A percentile compares a stretch with the other conserved stretches of the same genome.
Evolutionary conservation across 176 grass and related monocot genomes (phyloP).

Genomic region (Avena sativa): DNA sequence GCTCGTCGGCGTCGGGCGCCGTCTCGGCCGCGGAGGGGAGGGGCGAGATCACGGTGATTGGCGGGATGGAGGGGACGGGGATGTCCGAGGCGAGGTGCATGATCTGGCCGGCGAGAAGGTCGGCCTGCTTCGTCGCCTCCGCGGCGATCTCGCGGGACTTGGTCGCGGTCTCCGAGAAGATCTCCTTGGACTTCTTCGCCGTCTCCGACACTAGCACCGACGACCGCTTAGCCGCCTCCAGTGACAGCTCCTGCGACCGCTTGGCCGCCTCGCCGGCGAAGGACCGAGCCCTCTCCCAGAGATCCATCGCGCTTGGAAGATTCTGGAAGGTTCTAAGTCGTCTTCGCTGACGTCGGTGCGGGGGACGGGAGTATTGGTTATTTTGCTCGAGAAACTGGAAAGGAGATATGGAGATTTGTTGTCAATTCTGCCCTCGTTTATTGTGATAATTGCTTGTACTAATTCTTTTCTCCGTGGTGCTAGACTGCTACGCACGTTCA

Average conservation of each 20-base stretch:
- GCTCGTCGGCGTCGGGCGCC: constrained; percentile 52
- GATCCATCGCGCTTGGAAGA: constrained; percentile 65
- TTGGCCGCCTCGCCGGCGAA: constrained; percentile 97
- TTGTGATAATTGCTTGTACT: not conserved
- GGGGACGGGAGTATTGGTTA: not conserved
- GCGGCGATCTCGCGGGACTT: constrained; percentile 87
- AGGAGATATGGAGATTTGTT: not conserved
- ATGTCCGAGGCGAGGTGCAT: constrained; percentile 84
- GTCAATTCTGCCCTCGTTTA: not conserved
- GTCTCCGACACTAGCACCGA: constrained; percentile 78
- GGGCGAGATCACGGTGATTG: constrained; percentile 63
- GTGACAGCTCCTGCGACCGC: constrained; percentile 89
- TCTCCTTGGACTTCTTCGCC: constrained; percentile 84
- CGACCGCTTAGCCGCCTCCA: constrained; percentile 83
- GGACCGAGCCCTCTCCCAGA: constrained; percentile 80
- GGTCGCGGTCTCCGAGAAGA: constrained; percentile 85
- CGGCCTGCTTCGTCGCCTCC: constrained; percentile 95
- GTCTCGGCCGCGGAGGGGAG: constrained; percentile 41
- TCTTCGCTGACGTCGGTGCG: constrained; percentile 44
- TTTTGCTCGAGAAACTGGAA: not conserved
- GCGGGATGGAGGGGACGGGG: constrained; percentile 64
- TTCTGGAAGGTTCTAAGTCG: constrained; percentile 30
- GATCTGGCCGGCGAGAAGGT: constrained; percentile 94
- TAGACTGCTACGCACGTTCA: not conserved
- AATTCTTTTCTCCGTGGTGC: not conserved